Evolutionary conservation across 331 rosid species (phyloP).

Genomic region (Stylosanthes scabra): DNA sequence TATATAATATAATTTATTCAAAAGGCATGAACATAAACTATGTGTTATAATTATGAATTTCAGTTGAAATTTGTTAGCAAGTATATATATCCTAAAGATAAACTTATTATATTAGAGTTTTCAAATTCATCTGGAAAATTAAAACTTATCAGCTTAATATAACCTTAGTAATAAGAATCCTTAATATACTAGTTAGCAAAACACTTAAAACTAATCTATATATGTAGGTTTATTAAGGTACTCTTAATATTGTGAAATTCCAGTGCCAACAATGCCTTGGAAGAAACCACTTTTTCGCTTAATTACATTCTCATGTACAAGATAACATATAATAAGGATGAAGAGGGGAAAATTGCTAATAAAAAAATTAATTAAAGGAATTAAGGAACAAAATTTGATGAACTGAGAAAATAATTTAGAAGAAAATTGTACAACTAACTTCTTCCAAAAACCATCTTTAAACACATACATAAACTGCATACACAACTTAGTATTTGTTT

Average conservation of each 20-base stretch:
- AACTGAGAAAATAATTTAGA: background rate
- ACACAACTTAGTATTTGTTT: background rate
- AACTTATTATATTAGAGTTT: too few species aligned
- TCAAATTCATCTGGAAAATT: too few species aligned
- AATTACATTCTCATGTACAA: background rate
- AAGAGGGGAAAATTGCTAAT: too few species aligned
- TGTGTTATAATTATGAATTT: too few species aligned
- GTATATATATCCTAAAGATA: too few species aligned
- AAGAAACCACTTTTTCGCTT: background rate
- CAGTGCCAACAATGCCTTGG: background rate
- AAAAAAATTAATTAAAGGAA: background rate
- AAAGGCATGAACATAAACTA: too few species aligned
- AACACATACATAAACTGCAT: background rate
- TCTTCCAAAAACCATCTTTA: slow-evolving; percentile 22
- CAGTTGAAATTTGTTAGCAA: too few species aligned
- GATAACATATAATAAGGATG: background rate
- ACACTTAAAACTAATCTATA: too few species aligned
- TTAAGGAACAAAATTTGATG: background rate
- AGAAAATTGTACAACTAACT: slow-evolving; percentile 22
- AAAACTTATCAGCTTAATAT: too few species aligned
- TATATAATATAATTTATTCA: too few species aligned
- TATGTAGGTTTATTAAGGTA: background rate
- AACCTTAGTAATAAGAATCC: too few species aligned
- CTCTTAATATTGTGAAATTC: background rate
- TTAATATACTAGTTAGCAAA: too few species aligned